phyloP scores from a whole-genome alignment of 805 yeast species.

The Candida railenensis region DNA sequence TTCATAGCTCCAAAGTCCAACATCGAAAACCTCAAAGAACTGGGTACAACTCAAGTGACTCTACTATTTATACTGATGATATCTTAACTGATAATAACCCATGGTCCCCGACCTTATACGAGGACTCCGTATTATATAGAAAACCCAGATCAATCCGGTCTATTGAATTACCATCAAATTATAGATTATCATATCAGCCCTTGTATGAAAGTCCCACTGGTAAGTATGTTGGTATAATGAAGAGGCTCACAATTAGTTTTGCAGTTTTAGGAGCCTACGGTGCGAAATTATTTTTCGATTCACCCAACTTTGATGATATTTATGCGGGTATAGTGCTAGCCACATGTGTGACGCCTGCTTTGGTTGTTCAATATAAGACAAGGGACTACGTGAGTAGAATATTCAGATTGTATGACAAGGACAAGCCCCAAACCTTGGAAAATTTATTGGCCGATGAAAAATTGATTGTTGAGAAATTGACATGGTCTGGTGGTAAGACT shows the following conservation, averaged over 20 bases:
- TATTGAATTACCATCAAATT: conserved; percentile 50
- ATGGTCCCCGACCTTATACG: conserved; percentile 44
- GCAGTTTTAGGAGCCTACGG: conserved; percentile 60
- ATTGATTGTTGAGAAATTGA: conserved; percentile 65
- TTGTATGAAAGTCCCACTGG: conserved; percentile 64
- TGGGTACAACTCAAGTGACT: conserved; percentile 23
- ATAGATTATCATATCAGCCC: conserved; percentile 58
- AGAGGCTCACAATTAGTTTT: conserved; percentile 61
- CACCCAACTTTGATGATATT: conserved; percentile 52
- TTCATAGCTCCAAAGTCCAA: neutral
- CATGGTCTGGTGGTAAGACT: conserved; percentile 63
- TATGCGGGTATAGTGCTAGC: conserved; percentile 45
- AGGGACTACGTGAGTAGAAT: conserved; percentile 70
- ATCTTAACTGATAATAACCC: conserved; percentile 42
- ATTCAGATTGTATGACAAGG: conserved; percentile 64
- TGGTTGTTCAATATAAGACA: conserved; percentile 49
- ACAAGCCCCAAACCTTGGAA: conserved; percentile 63
- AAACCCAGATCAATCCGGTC: conserved; percentile 40
- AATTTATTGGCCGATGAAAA: conserved; percentile 61
- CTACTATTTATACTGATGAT: conserved; percentile 42
- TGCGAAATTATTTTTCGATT: conserved; percentile 55
- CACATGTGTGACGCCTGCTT: conserved; percentile 56
- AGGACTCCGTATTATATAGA: conserved; percentile 43
- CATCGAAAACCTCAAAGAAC: neutral
- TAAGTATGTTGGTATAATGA: conserved; percentile 60